Percentiles rank a stretch among this genome's conserved stretches.
Conservation (phyloP, 164 flowering plant species). For the Chimonanthus salicifolius region DNA sequence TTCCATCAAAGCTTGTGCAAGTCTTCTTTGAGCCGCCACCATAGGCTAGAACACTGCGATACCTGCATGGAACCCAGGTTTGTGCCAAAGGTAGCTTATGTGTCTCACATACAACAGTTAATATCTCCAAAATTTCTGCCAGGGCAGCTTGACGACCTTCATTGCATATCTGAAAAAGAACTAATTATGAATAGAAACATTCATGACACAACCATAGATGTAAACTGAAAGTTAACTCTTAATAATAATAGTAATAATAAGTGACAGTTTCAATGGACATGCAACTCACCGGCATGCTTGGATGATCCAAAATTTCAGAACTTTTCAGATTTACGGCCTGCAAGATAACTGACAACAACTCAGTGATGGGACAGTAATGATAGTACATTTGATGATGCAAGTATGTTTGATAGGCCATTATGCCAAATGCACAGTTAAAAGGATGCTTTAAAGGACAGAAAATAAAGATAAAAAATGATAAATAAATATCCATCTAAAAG, state of each 20-base stretch:
- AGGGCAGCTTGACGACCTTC: conserved; percentile 86
- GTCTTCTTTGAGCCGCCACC: conserved; percentile 85
- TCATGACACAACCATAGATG: no score
- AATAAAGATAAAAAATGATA: no score
- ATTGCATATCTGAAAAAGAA: conserved; percentile 65
- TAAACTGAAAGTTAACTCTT: background rate
- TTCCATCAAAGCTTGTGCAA: conserved; percentile 91
- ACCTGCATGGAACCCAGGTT: conserved; percentile 98
- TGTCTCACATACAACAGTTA: conserved; percentile 79
- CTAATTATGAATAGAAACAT: background rate
- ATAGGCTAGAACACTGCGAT: conserved; percentile 72
- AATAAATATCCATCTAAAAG: no score
- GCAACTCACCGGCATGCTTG: conserved; percentile 56
- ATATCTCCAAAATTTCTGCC: conserved; percentile 83
- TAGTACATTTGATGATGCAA: background rate
- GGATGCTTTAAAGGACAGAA: background rate
- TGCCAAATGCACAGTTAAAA: background rate
- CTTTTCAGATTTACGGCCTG: conserved; percentile 97
- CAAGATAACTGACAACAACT: conserved; percentile 28
- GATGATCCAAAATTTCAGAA: conserved; percentile 74
- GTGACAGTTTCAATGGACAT: background rate
- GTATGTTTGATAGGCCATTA: background rate
- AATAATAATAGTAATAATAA: background rate
- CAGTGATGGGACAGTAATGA: background rate
- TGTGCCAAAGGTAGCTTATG: conserved; percentile 91